Conservation (phyloP, 2,329 filamentous ascomycete genomes). For the Aaosphaeria arxii region DNA sequence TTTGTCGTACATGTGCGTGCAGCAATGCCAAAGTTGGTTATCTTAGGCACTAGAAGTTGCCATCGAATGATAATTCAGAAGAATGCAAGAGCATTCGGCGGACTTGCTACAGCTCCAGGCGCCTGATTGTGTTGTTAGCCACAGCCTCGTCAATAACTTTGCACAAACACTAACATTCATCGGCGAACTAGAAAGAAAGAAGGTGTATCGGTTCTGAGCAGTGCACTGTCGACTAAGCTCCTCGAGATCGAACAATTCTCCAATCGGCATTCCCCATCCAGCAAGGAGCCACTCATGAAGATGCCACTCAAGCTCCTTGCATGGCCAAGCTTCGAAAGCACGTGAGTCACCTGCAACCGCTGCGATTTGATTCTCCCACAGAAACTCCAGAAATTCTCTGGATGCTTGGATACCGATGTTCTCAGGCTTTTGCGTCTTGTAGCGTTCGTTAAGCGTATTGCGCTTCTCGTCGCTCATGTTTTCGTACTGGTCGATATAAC, state of each 20-base stretch:
- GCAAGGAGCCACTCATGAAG: slow-evolving; percentile 7
- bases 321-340: slow-evolving; percentile 38
- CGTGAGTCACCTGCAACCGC: slow-evolving; percentile 46
- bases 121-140: no score
- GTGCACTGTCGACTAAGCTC: slow-evolving; percentile 51
- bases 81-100: slow-evolving; percentile 3
- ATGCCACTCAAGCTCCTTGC: neutral
- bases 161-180: slow-evolving; percentile 42
- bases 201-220: slow-evolving; percentile 35
- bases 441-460: slow-evolving; percentile 20
- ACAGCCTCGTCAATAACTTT: slow-evolving; percentile 18
- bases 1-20: no score
- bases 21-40: no score
- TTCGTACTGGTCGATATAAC: slow-evolving; percentile 37
- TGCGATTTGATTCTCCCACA: slow-evolving; percentile 47
- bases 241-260: slow-evolving; percentile 37
- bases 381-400: slow-evolving; percentile 38
- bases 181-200: neutral
- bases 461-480: slow-evolving; percentile 16
- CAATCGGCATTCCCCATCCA: slow-evolving; percentile 9
- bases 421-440: slow-evolving; percentile 10
- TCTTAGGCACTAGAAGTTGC: no score
- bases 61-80: neutral
- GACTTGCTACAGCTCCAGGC: slow-evolving; percentile 31
- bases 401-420: slow-evolving; percentile 42